Base-by-base conservation (phyloP, 768 basidiomycete species). In the Cubamyces lactineus region DNA sequence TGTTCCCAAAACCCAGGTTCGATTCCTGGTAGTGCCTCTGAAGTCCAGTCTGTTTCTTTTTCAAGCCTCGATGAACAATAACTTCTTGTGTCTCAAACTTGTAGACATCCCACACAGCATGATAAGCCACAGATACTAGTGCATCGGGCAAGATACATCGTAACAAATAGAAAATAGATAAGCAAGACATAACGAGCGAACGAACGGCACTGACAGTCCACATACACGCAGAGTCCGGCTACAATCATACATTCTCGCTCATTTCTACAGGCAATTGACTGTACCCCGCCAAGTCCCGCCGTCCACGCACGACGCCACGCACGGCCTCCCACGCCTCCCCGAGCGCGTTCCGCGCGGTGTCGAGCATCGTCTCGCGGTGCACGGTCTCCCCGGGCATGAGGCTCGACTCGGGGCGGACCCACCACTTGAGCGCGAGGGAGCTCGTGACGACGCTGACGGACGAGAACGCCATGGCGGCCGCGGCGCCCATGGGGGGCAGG, bases 391-490 rank as follows among this genome's bases (percentile, higher is more conserved):
- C 88, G 7, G 87, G 87, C 84, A 94, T 84, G 43, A 95, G 69
- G 64, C 89, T 91, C 30, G 78, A 80, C 69, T 66, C 69, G 1
- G 93, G 93, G 34, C 92, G 79, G 51, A 76, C 82, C 94, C 94
- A 96, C 84, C 88, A 86, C 70, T 84, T 89, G 64, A 99, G 80
- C 48, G 91, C 85, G 71, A 98, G 77, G 61, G 92, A 95, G 62
- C 92, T 94, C 26, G 85, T 86, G 16, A 99, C 96, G 53, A 99
- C 97, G 66, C 92, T 95, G 40, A 98, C 96, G 67, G 90, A 93
- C 38, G 93, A 96, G 74, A 94, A 95, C 24, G 97, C 97, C 97
- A 99, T 99, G 26, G 96, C 96, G 2, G 89, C 94, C n/a, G 94
- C 96, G 0, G 97, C 94, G 78, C 95, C 86, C 96, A 98, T 98